A percentile compares a stretch with the other conserved stretches of the same genome.
phyloP scores from a whole-genome alignment of 108 stramenopile genomes.

The Cyclotella baltica region DNA sequence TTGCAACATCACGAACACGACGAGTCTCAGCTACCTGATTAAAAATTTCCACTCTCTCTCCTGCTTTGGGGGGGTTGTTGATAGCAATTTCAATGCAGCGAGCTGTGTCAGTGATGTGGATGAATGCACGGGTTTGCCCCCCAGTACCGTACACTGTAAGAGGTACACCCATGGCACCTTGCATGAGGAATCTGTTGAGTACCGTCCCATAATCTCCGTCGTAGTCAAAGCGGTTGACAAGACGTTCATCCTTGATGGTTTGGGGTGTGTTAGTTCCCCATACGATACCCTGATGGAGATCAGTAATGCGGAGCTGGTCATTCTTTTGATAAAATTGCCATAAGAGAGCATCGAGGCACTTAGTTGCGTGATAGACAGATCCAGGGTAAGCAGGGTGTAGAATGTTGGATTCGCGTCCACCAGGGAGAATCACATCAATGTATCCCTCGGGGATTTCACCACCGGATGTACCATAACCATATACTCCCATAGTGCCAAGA shows the following conservation, averaged over 20 bases:
- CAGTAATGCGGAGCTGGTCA: constrained; percentile 94
- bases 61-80: constrained; percentile 93
- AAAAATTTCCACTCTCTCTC: constrained; percentile 95
- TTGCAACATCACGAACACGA: constrained; percentile 95
- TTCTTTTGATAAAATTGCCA: constrained; percentile 99
- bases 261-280: constrained; percentile 99
- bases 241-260: constrained; percentile 93
- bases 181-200: constrained; percentile 98
- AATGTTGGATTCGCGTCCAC: constrained; percentile 91
- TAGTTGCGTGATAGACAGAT: constrained; percentile 95
- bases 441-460: constrained; percentile 99
- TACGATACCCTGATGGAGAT: constrained; percentile 99
- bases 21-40: constrained; percentile 98
- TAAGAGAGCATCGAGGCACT: constrained; percentile 96
- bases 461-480: constrained; percentile 97
- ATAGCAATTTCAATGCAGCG: constrained; percentile 97
- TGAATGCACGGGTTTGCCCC: constrained; percentile 98
- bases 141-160: constrained; percentile 98
- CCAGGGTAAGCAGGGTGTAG: constrained; percentile 99
- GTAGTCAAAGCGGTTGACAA: constrained; percentile 98
- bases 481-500: constrained; percentile 99
- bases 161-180: constrained; percentile 96
- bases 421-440: constrained; percentile 97
- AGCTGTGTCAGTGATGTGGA: constrained; percentile 96
- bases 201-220: constrained; percentile 99